phyloP scores from a whole-genome alignment of 495 filamentous ascomycete species.

The Stereocaulon alpinum region DNA sequence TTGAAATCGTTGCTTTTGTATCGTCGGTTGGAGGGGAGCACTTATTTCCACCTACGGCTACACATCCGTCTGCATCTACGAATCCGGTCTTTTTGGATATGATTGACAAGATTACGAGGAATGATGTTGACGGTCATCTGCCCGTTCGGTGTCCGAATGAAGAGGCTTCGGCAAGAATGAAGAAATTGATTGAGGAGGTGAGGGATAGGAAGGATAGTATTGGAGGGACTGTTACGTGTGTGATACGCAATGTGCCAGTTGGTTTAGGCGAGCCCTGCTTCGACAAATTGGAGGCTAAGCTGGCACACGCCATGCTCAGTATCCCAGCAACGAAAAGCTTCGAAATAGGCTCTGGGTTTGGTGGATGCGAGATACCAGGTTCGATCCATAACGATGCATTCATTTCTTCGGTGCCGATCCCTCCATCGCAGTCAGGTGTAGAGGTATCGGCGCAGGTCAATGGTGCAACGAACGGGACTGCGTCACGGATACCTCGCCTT shows the following conservation, averaged over 20 bases:
- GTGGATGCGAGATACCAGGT: slow-evolving; percentile 64
- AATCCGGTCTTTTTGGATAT: slow-evolving; percentile 77
- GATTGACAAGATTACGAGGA: slow-evolving; percentile 61
- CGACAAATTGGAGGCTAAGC: slow-evolving; percentile 88
- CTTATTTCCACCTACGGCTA: slow-evolving; percentile 70
- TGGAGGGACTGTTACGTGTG: slow-evolving; percentile 91
- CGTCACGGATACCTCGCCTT: slow-evolving; percentile 43
- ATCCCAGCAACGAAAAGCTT: slow-evolving; percentile 97
- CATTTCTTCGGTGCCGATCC: slow-evolving; percentile 41
- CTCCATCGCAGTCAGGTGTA: slow-evolving; percentile 18
- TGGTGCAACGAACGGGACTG: slow-evolving; percentile 28
- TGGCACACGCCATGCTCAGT: slow-evolving; percentile 93
- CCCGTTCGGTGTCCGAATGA: slow-evolving; percentile 80
- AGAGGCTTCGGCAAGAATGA: slow-evolving; percentile 59
- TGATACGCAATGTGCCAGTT: slow-evolving; percentile 73
- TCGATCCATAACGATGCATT: slow-evolving; percentile 93
- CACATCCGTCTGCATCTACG: slow-evolving; percentile 62
- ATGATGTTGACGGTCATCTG: slow-evolving; percentile 69
- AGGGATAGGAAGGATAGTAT: slow-evolving; percentile 68
- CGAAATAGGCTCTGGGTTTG: slow-evolving; percentile 91
- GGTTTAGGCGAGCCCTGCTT: slow-evolving; percentile 93
- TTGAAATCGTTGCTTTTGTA: slow-evolving; percentile 89
- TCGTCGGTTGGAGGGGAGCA: slow-evolving; percentile 74
- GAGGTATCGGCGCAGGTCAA: slow-evolving; percentile 22
- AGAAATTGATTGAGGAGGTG: slow-evolving; percentile 66